Conservation (phyloP, 257 asterid genomes). For the Nicotiana knightiana region DNA sequence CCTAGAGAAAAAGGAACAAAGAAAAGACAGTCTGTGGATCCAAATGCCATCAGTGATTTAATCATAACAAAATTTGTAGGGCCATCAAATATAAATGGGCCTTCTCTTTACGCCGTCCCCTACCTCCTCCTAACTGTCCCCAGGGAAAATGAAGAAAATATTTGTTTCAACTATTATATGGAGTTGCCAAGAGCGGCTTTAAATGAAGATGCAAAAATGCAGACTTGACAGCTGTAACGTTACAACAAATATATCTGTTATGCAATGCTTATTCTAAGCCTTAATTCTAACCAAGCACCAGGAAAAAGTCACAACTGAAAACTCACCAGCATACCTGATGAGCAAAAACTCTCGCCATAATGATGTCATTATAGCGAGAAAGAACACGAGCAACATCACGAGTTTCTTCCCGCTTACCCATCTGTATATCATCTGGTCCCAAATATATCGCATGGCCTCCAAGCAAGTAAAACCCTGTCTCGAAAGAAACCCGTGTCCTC, state of each 20-base stretch:
- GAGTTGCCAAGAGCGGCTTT: neutral
- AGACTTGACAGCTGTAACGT: neutral
- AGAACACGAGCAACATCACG: conserved; percentile 96
- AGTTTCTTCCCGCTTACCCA: conserved; percentile 98
- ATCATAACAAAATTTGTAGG: neutral
- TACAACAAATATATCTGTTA: neutral
- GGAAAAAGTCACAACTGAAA: neutral
- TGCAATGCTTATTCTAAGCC: neutral
- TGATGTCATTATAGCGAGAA: conserved; percentile 90
- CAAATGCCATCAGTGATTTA: neutral
- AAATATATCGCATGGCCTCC: conserved; percentile 95
- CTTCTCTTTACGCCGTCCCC: neutral
- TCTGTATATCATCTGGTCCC: conserved; percentile 91
- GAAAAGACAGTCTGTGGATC: neutral
- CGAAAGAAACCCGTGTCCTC: conserved; percentile 95
- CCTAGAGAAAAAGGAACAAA: neutral
- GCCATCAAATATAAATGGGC: neutral
- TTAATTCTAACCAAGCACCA: neutral
- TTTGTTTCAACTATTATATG: neutral
- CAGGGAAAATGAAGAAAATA: neutral
- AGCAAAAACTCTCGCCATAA: conserved; percentile 95
- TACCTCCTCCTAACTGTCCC: neutral
- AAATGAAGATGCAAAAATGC: neutral
- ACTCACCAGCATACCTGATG: conserved; percentile 92
- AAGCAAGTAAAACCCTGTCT: conserved; percentile 84